Evolutionary conservation across 1,284 basidiomycete species (phyloP).

Genomic region (Cutaneotrichosporon dermatis): DNA sequence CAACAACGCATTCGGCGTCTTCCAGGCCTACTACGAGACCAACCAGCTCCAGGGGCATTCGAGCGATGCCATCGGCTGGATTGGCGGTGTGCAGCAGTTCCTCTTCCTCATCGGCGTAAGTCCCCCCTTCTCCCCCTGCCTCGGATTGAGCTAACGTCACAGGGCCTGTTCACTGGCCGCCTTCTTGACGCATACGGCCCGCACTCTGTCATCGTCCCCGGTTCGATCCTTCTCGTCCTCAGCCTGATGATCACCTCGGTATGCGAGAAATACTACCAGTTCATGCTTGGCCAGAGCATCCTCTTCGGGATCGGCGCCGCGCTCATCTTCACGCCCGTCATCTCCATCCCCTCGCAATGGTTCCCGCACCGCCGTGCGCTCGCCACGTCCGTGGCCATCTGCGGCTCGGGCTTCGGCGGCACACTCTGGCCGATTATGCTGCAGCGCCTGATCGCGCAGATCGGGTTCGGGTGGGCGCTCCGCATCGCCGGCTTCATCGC

Average conservation of each 20-base stretch:
- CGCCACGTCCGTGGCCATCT: slow-evolving; percentile 32
- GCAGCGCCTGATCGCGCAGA: slow-evolving; percentile 2
- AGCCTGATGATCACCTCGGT: slow-evolving; percentile 32
- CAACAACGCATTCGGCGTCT: slow-evolving; percentile 31
- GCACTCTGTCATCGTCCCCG: slow-evolving; percentile 51
- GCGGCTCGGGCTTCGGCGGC: slow-evolving; percentile 45
- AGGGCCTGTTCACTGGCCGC: slow-evolving; percentile 43
- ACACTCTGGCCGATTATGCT: slow-evolving; percentile 15
- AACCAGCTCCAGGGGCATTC: slow-evolving; percentile 17
- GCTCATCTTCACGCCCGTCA: slow-evolving; percentile 53
- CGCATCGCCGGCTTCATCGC: slow-evolving; percentile 30
- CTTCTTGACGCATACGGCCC: slow-evolving; percentile 26
- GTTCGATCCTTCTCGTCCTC: slow-evolving; percentile 52
- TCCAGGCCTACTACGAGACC: slow-evolving; percentile 31
- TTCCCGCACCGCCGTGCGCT: slow-evolving; percentile 35
- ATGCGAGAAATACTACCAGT: slow-evolving; percentile 60
- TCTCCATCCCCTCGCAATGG: slow-evolving; percentile 56
- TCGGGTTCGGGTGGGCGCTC: slow-evolving; percentile 27
- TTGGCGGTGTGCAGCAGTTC: slow-evolving; percentile 63
- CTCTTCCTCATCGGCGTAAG: slow-evolving; percentile 46
- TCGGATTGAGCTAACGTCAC: background rate
- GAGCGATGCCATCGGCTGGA: slow-evolving; percentile 56
- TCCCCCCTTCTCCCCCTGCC: background rate
- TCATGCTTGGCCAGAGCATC: slow-evolving; percentile 27
- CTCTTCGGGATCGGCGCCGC: slow-evolving; percentile 39